Evolutionary conservation across 257 asterid species (phyloP), one percentile per base, ranked within the genome.

Genomic region (Ilex aquifolium): DNA sequence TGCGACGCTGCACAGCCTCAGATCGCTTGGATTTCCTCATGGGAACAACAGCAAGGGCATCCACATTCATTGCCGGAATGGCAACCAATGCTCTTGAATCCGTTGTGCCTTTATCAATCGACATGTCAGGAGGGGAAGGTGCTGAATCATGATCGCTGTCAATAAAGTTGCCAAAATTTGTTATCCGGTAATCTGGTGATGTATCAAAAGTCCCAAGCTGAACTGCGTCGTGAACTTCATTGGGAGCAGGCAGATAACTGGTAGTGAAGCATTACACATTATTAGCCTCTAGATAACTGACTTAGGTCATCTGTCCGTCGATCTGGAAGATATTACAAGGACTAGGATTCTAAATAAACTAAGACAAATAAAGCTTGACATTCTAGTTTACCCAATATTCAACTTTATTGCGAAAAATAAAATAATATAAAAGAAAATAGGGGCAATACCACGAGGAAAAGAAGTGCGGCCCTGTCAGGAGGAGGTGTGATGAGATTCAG

Each of bases 141-240:
- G 94, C 90, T 3, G 95, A 84, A 65, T 87, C 92, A 54, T 69
- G 90, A 66, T 85, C 96, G 59, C 95, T 93, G 78, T 85, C 95
- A 32, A 82, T 63, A 59, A 82, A 72, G 73, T 74, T 86, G 77
- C 67, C 79, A 56, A 85, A 67, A 69, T 75, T 78, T 39, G 70
- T 72, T 67, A 81, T 86, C 1, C 76, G 71, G 60, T 58, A 72
- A 61, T 80, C 78, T 0, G 77, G 71, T 56, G 68, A 66, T 39
- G 69, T 53, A 62, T 78, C 86, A 42, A 66, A 74, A 65, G 63
- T 74, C 65, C 82, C 73, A 44, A 32, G 74, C 48, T 57, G 80
- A 50, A 67, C 73, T 30, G 63, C 64, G 53, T 58, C 76, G 51
- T 74, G 80, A 58, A 76, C 59, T 27, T 56, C 62, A 31, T 50